These are phyloP conservation scores for Novymonas esmeraldas DNA, from an alignment of 208 protist species.

Conservation along the genomic window DNA sequence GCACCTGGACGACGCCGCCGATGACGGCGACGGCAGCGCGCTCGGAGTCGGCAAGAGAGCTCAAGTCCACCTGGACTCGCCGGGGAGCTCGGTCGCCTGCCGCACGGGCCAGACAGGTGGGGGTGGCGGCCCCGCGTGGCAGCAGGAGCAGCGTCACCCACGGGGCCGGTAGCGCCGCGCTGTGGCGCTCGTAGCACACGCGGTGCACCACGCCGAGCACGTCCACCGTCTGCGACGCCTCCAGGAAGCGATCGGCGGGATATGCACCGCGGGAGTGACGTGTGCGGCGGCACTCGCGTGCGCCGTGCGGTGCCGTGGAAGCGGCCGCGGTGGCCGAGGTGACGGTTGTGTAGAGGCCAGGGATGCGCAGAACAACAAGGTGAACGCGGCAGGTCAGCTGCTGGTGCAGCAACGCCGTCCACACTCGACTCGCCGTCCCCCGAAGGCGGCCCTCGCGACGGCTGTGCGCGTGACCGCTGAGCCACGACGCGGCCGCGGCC, in stretches of 20 bases:
- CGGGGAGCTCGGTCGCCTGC: not conserved
- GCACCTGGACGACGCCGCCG: conserved; percentile 30
- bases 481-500: conserved; percentile 26
- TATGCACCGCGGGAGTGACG: not conserved
- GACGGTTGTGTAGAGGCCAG: conserved; percentile 7
- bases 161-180: conserved; percentile 23
- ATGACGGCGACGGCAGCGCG: conserved; percentile 23
- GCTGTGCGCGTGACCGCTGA: conserved; percentile 19
- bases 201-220: conserved; percentile 41
- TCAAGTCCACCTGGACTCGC: conserved; percentile 20
- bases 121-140: not conserved
- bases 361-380: conserved; percentile 21
- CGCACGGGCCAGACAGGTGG: not conserved
- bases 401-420: not conserved
- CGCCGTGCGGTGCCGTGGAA: conserved; percentile 2
- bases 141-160: conserved; percentile 37
- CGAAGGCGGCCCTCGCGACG: not conserved
- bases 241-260: conserved; percentile 28
- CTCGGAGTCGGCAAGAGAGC: not conserved
- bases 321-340: too few species aligned
- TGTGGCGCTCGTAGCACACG: conserved; percentile 40
- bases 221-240: conserved; percentile 14
- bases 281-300: conserved; percentile 1
- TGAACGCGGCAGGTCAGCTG: conserved; percentile 5
- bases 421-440: not conserved